Conservation (phyloP, 352 stramenopile genomes). For the Phytophthora podocarpi region DNA sequence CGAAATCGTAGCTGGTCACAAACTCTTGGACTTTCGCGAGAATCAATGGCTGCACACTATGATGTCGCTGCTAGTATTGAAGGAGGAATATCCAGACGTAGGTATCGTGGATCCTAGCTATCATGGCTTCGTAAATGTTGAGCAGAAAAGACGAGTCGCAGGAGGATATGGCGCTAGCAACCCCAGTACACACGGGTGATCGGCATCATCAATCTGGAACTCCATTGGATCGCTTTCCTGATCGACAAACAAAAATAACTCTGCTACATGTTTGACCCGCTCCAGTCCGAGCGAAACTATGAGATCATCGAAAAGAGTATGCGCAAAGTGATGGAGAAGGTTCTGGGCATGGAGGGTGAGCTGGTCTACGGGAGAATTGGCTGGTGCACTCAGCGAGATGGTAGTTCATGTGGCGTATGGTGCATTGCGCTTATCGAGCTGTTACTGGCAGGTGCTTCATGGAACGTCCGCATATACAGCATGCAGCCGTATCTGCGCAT, state of each 20-base stretch:
- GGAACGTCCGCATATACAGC: neutral
- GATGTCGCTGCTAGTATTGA: neutral
- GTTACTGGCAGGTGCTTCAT: neutral
- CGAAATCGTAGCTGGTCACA: neutral
- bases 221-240: constrained; percentile 3
- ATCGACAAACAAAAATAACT: constrained; percentile 5
- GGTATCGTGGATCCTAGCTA: constrained; percentile 8
- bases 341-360: neutral
- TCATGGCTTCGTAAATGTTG: constrained; percentile 1
- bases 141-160: neutral
- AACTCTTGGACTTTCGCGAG: constrained; percentile 8
- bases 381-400: constrained; percentile 8
- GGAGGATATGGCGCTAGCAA: neutral
- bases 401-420: constrained; percentile 10
- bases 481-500: constrained; percentile 4
- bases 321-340: neutral
- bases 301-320: constrained; percentile 5
- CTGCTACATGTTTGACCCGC: constrained; percentile 7
- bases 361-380: constrained; percentile 2
- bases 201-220: neutral
- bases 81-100: neutral
- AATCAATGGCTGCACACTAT: constrained; percentile 15
- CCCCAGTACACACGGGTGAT: neutral
- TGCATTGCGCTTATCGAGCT: constrained; percentile 9
- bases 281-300: neutral